Conservation (phyloP, 2,329 filamentous ascomycete species). For the Botrytis deweyae region DNA sequence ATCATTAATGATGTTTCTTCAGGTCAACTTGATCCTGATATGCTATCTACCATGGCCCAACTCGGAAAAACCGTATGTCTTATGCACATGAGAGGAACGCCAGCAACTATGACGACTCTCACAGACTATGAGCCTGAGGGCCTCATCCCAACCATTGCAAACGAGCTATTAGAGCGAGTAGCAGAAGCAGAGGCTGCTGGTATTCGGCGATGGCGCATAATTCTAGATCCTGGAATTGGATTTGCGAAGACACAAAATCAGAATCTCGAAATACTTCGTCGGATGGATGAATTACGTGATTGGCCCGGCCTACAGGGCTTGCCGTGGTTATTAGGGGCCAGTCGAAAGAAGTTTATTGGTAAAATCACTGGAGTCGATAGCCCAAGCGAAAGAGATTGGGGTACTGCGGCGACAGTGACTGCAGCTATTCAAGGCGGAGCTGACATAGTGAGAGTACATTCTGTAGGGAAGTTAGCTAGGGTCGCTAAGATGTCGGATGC, state of each 20-base stretch:
- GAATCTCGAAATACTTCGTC: slow-evolving; percentile 76
- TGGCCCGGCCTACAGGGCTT: slow-evolving; percentile 66
- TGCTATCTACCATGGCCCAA: slow-evolving; percentile 77
- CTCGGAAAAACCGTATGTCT: slow-evolving; percentile 75
- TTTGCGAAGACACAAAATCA: slow-evolving; percentile 84
- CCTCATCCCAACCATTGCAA: slow-evolving; percentile 53
- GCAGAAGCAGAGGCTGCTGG: slow-evolving; percentile 75
- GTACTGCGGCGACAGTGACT: slow-evolving; percentile 84
- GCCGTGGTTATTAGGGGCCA: slow-evolving; percentile 87
- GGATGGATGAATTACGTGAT: slow-evolving; percentile 61
- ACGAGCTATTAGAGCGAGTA: slow-evolving; percentile 62
- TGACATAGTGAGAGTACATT: slow-evolving; percentile 90
- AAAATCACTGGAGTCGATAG: slow-evolving; percentile 72
- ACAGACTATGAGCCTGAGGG: slow-evolving; percentile 54
- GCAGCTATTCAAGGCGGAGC: slow-evolving; percentile 84
- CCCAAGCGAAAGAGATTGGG: slow-evolving; percentile 71
- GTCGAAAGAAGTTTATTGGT: slow-evolving; percentile 87
- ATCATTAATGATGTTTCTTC: slow-evolving; percentile 95
- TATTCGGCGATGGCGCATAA: slow-evolving; percentile 87
- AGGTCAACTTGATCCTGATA: slow-evolving; percentile 72
- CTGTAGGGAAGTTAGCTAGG: slow-evolving; percentile 80
- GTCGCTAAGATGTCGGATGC: slow-evolving; percentile 88
- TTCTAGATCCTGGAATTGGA: slow-evolving; percentile 89
- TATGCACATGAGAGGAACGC: slow-evolving; percentile 73
- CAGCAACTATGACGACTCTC: slow-evolving; percentile 61